These are phyloP conservation scores for Claviceps sp. DNA, from an alignment of 2,329 filamentous ascomycete genomes.

Conservation along the genomic window DNA sequence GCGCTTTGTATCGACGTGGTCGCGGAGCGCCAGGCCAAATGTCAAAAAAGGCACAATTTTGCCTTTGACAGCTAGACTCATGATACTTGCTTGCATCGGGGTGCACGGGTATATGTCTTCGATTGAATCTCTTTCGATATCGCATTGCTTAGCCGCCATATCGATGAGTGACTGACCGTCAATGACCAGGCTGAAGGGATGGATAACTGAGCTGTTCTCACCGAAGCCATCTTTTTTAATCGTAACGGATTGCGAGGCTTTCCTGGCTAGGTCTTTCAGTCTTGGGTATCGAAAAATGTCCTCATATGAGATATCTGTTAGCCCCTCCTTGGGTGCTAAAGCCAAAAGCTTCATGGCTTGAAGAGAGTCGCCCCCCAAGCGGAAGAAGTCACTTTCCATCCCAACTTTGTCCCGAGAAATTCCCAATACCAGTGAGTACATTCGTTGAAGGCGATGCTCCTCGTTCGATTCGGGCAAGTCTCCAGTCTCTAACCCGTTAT, in stretches of 20 bases:
- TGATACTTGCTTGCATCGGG: neutral
- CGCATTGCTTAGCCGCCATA: neutral
- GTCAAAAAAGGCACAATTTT: neutral
- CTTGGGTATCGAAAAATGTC: slow-evolving; percentile 4
- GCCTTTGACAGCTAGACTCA: neutral
- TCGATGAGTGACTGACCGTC: neutral
- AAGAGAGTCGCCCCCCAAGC: slow-evolving; percentile 30
- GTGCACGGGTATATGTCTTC: slow-evolving; percentile 1
- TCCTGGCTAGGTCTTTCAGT: slow-evolving; percentile 2
- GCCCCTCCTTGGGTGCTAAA: neutral
- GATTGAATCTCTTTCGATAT: neutral
- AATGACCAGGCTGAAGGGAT: neutral
- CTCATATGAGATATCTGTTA: neutral
- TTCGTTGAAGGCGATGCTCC: neutral
- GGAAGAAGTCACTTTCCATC: slow-evolving; percentile 24
- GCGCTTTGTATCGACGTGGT: neutral
- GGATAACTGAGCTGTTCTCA: neutral
- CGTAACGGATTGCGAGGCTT: neutral
- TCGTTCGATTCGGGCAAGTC: neutral
- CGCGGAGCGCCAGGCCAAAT: neutral
- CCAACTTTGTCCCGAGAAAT: slow-evolving; percentile 13
- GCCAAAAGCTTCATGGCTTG: slow-evolving; percentile 28
- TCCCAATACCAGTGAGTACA: slow-evolving; percentile 10
- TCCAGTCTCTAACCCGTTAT: neutral
- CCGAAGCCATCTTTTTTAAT: neutral